Evolutionary conservation across 768 basidiomycete genomes (phyloP).

Genomic region (Ephemerocybe angulata): DNA sequence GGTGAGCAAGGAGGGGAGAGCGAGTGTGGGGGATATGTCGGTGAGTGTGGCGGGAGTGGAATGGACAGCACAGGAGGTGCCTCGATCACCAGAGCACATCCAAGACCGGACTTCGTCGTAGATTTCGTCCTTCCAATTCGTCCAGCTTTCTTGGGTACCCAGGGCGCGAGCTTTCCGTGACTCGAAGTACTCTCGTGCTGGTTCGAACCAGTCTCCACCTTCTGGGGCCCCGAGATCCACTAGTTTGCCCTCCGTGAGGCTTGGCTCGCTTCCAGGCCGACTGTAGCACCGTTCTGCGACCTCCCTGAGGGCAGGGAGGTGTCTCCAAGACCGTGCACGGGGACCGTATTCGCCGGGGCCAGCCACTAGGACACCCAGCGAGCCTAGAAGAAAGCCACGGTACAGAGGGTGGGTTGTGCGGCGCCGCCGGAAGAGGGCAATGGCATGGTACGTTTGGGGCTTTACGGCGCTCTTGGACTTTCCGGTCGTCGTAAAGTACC

Average conservation of each 20-base stretch:
- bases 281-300: conserved; percentile 53
- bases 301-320: conserved; percentile 59
- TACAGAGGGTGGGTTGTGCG: conserved; percentile 68
- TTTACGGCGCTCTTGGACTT: conserved; percentile 46
- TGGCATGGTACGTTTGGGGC: conserved; percentile 46
- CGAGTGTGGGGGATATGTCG: conserved; percentile 47
- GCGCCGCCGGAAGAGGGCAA: conserved; percentile 71
- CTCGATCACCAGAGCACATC: no score
- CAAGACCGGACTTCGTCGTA: conserved; percentile 39
- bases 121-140: conserved; percentile 66
- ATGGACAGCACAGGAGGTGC: conserved; percentile 14
- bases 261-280: conserved; percentile 40
- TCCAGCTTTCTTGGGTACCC: conserved; percentile 49
- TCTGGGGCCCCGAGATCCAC: neutral
- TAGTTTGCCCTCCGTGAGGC: conserved; percentile 29
- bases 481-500: conserved; percentile 52
- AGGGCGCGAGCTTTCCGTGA: neutral
- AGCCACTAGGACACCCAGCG: conserved; percentile 70
- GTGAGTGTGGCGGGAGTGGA: conserved; percentile 25
- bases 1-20: conserved; percentile 71
- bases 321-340: conserved; percentile 73
- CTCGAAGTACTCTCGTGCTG: conserved; percentile 57
- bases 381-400: conserved; percentile 76
- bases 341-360: conserved; percentile 19
- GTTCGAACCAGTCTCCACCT: conserved; percentile 29